phyloP scores from a whole-genome alignment of 169 alveolate genomes.

The Plasmodium ovale region DNA sequence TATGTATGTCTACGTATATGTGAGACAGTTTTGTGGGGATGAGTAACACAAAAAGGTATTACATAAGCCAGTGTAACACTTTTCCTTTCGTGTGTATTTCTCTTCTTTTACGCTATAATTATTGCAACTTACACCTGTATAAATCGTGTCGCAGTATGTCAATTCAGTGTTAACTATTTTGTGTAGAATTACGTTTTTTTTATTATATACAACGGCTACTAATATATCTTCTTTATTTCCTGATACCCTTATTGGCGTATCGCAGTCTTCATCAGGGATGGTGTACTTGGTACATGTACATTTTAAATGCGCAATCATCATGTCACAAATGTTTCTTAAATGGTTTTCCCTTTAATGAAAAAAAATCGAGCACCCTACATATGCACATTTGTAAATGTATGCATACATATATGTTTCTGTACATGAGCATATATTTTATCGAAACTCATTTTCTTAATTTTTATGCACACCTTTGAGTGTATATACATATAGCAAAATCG shows the following conservation, averaged over 20 bases:
- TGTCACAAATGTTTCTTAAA: not conserved
- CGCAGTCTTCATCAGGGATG: constrained; percentile 50
- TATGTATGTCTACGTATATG: not conserved
- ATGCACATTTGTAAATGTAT: not conserved
- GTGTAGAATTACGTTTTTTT: constrained; percentile 26
- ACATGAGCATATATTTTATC: not conserved
- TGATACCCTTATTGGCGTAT: constrained; percentile 39
- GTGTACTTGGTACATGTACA: constrained; percentile 33
- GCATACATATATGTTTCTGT: not conserved
- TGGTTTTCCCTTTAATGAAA: not conserved
- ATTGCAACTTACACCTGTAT: constrained; percentile 39
- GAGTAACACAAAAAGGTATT: too few species aligned
- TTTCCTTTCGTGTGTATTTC: too few species aligned
- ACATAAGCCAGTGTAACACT: too few species aligned
- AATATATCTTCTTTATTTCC: constrained; percentile 22
- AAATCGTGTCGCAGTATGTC: constrained; percentile 21
- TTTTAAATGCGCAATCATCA: constrained; percentile 50
- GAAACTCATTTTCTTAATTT: not conserved
- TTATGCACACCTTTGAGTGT: too few species aligned
- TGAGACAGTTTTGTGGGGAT: too few species aligned
- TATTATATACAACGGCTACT: constrained; percentile 37
- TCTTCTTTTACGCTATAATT: not conserved
- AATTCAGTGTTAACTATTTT: constrained; percentile 31
- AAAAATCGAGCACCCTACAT: not conserved
- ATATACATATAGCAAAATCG: not conserved